These are phyloP conservation scores for Neohortaea acidophila DNA, from an alignment of 495 filamentous ascomycete genomes.

Conservation along the genomic window DNA sequence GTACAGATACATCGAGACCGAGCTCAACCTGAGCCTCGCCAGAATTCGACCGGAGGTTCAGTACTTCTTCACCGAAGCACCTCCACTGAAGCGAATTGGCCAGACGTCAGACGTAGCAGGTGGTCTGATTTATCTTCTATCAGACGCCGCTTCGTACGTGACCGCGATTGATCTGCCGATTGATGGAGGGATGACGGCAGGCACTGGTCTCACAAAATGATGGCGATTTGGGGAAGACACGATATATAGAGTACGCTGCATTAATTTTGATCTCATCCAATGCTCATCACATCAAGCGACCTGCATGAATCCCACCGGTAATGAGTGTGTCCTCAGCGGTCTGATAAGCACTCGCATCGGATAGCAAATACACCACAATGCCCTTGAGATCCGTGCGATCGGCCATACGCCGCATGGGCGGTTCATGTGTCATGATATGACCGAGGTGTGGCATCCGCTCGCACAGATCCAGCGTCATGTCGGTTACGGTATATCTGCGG, in stretches of 20 bases:
- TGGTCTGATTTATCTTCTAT: neutral
- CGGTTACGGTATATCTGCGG: constrained; percentile 5
- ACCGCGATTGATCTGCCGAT: constrained; percentile 1
- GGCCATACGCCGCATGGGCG: constrained; percentile 6
- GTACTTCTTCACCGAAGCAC: neutral
- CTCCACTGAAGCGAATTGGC: constrained; percentile 4
- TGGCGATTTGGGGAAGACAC: neutral
- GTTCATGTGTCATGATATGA: constrained; percentile 2
- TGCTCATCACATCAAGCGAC: neutral
- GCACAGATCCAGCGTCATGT: constrained; percentile 6
- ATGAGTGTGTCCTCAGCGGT: constrained; percentile 4
- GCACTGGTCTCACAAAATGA: neutral
- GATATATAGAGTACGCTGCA: no score
- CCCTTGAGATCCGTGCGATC: constrained; percentile 12
- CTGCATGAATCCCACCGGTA: constrained; percentile 5
- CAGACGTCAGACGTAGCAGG: neutral
- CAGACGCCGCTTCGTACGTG: neutral
- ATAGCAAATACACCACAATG: constrained; percentile 6
- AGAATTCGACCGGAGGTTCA: neutral
- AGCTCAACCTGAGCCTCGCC: neutral
- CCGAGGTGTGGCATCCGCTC: constrained; percentile 1
- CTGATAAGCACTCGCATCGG: constrained; percentile 9
- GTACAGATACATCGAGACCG: constrained; percentile 5
- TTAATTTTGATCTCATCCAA: no score
- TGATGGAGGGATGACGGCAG: constrained; percentile 2